A percentile compares a stretch with the other conserved stretches of the same genome.
Conservation (phyloP, 257 asterid genomes). For the Nicotiana obtusifolia region DNA sequence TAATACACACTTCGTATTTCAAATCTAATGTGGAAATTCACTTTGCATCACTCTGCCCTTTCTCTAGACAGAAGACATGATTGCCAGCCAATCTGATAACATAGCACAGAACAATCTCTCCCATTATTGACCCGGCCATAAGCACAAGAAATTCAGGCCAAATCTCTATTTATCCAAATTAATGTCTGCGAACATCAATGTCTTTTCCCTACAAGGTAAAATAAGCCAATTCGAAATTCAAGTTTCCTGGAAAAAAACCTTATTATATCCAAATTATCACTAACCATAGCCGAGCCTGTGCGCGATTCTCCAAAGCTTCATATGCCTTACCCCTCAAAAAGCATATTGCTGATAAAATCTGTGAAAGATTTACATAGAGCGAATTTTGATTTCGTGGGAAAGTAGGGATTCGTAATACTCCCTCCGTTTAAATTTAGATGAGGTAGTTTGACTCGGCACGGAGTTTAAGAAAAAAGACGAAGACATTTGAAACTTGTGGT, state of each 20-base stretch:
- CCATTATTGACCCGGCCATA: background rate
- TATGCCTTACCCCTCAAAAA: slow-evolving; percentile 95
- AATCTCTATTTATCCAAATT: background rate
- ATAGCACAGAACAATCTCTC: background rate
- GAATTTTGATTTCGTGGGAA: background rate
- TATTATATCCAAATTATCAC: slow-evolving; percentile 16
- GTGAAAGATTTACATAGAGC: slow-evolving; percentile 16
- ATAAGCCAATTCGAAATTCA: background rate
- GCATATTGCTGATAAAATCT: slow-evolving; percentile 92
- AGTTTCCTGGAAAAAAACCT: background rate
- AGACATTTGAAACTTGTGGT: too few relatives aligned
- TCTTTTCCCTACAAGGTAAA: background rate
- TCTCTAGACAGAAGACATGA: background rate
- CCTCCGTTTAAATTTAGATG: too few relatives aligned
- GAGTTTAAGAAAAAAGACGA: too few relatives aligned
- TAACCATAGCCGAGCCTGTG: slow-evolving; percentile 91
- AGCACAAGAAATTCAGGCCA: background rate
- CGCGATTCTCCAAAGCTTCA: slow-evolving; percentile 89
- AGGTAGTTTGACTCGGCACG: too few relatives aligned
- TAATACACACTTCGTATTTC: background rate
- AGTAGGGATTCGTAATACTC: background rate
- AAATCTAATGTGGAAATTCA: background rate
- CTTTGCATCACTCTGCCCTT: background rate
- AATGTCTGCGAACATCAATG: background rate
- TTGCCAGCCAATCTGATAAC: background rate